Base-by-base conservation (phyloP, 139 green algal species). In the Gonium pectorale region DNA sequence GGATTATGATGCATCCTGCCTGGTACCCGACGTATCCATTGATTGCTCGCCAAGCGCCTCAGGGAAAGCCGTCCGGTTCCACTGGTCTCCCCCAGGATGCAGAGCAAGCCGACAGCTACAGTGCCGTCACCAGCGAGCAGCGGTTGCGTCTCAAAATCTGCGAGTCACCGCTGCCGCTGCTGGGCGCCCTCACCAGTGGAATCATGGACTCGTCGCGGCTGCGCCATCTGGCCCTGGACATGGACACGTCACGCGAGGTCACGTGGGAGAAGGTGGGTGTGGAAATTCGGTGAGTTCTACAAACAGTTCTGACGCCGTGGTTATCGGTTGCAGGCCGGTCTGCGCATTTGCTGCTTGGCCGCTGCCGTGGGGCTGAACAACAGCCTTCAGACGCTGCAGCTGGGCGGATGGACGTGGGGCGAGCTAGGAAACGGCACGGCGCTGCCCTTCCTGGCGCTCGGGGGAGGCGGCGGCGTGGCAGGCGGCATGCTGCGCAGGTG, bases 371-470 rank as follows among this genome's bases (percentile, higher is more conserved):
- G 68, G 46, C 51, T 89, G 3, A 89, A 86, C 78, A 81, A 59
- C 78, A 73, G 40, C 78, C 43, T 89, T 21, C 54, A 62, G n/a
- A 79, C 77, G 64, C 77, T 89, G 59, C 77, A 89, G 77, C 67
- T 89, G 33, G 79, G 33, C 43, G 85, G 85, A 24, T 89, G 85
- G 85, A 86, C 85, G 38, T 89, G 85, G 85, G 68, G 66, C 29
- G 78, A 86, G 35, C 40, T 86, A 44, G 85, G 85, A 59, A 89
- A 86, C 59, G 85, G 85, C 40, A 83, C 41, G 0, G 77, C 77
- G 51, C 54, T 86, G 44, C 78, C 85, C 7, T 89, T 89, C 85
- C 68, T 89, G 31, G 59, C 77, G 56, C 85, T 89, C 11, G 77
- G n/a, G n/a, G n/a, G n/a, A n/a, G n/a, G n/a, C 19, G 37, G 66